phyloP scores from a whole-genome alignment of 164 flowering plant genomes.

The Euptelea pleiosperma region DNA sequence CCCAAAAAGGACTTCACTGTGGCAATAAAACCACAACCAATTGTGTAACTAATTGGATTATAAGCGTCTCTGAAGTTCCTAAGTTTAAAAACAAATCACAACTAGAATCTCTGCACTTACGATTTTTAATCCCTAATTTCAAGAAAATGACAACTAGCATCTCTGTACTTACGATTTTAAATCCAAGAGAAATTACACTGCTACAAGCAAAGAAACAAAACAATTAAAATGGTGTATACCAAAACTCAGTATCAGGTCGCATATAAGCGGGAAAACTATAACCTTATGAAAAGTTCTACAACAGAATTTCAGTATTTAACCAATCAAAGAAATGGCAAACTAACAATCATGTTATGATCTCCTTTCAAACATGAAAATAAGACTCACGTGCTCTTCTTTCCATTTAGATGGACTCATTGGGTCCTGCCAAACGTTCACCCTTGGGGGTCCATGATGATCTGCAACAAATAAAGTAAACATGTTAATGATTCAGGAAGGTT shows the following conservation, averaged over 20 bases:
- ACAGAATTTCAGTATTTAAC: not conserved
- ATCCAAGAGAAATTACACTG: not conserved
- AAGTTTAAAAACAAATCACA: too few relatives aligned
- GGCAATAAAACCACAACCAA: too few relatives aligned
- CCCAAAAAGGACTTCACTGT: too few relatives aligned
- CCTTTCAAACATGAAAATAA: not conserved
- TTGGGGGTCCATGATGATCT: constrained; percentile 76
- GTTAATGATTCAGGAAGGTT: not conserved
- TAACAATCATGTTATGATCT: not conserved
- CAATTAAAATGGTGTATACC: not conserved
- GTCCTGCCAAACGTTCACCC: constrained; percentile 63
- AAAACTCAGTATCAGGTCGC: not conserved
- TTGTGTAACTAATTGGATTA: too few relatives aligned
- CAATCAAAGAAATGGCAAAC: not conserved
- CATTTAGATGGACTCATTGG: constrained; percentile 65
- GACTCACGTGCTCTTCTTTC: constrained; percentile 71
- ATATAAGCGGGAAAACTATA: not conserved
- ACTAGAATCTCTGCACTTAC: too few relatives aligned
- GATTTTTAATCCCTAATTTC: not conserved
- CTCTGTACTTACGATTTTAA: not conserved
- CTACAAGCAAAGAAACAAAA: not conserved
- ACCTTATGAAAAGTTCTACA: not conserved
- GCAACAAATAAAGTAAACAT: constrained; percentile 16
- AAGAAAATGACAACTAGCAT: not conserved
- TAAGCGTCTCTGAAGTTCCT: too few relatives aligned